Conservation (phyloP, 228 moss, liverwort and hornwort genomes). For the Sphagnum magellanicum region DNA sequence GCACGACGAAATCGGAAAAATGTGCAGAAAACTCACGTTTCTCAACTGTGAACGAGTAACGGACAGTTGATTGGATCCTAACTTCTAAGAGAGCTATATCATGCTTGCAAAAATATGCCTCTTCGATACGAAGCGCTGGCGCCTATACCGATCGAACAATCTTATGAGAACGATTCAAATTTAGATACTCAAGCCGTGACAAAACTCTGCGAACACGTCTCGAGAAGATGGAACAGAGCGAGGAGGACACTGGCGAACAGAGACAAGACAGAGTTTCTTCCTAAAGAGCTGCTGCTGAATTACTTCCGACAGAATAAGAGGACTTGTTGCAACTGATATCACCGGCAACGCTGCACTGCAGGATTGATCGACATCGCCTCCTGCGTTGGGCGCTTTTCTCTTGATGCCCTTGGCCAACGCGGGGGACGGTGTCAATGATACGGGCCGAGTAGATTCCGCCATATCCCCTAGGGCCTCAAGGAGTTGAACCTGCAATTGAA, state of each 20-base stretch:
- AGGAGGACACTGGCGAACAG: slow-evolving; percentile 61
- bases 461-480: slow-evolving; percentile 35
- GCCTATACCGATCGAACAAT: no score
- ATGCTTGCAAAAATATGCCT: no score
- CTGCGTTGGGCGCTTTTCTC: slow-evolving; percentile 13
- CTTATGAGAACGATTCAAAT: no score
- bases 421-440: slow-evolving; percentile 6
- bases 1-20: no score
- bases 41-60: no score
- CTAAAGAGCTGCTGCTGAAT: slow-evolving; percentile 98
- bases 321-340: slow-evolving; percentile 38
- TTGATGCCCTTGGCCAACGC: slow-evolving; percentile 10
- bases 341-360: slow-evolving; percentile 12
- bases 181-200: no score
- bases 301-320: slow-evolving; percentile 77
- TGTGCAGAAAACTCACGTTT: no score
- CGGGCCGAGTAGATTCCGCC: slow-evolving; percentile 1
- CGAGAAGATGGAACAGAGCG: slow-evolving; percentile 9
- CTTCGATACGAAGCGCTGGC: no score
- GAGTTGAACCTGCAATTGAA: slow-evolving; percentile 56
- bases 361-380: slow-evolving; percentile 16
- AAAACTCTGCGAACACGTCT: background rate
- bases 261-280: slow-evolving; percentile 87
- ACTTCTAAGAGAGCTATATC: no score
- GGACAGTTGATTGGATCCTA: no score